Percentiles rank a stretch among this genome's conserved stretches.
Conservation (phyloP, 2,329 filamentous ascomycete species). For the Stagonosporopsis chrysanthemi region DNA sequence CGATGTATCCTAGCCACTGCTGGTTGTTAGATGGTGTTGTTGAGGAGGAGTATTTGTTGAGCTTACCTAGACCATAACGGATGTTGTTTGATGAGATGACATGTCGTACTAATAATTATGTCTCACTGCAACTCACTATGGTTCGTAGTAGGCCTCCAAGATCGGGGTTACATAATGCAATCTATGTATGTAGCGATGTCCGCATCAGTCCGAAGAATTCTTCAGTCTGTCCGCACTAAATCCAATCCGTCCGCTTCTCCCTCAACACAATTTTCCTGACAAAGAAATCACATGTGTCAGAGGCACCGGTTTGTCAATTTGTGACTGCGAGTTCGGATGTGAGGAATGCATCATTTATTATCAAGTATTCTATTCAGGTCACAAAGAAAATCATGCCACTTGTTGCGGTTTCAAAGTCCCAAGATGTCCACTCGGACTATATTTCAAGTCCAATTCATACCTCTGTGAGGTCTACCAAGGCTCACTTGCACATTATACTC, state of each 20-base stretch:
- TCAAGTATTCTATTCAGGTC: conserved; percentile 1
- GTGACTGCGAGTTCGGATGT: neutral
- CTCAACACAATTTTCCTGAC: no score
- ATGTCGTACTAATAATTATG: no score
- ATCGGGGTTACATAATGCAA: no score
- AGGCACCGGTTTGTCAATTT: no score
- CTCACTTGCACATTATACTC: conserved; percentile 16
- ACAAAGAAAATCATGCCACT: conserved; percentile 10
- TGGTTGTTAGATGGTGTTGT: neutral
- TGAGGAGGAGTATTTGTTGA: neutral
- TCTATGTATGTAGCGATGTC: no score
- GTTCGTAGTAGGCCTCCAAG: no score
- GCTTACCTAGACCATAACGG: conserved; percentile 8
- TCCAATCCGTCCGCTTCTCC: no score
- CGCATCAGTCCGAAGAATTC: no score
- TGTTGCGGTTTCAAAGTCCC: neutral
- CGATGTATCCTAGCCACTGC: conserved; percentile 16
- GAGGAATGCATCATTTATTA: conserved; percentile 14
- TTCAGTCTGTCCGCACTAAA: no score
- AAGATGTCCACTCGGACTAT: neutral
- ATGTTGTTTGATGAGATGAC: neutral
- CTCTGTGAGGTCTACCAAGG: conserved; percentile 1
- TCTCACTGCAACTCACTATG: no score
- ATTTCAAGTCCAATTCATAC: conserved; percentile 1
- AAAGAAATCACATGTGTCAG: no score